Percentiles rank a stretch among this genome's conserved stretches.
These are phyloP conservation scores for Hyphopichia fennica DNA, from an alignment of 1,139 yeast species.

Conservation along the genomic window DNA sequence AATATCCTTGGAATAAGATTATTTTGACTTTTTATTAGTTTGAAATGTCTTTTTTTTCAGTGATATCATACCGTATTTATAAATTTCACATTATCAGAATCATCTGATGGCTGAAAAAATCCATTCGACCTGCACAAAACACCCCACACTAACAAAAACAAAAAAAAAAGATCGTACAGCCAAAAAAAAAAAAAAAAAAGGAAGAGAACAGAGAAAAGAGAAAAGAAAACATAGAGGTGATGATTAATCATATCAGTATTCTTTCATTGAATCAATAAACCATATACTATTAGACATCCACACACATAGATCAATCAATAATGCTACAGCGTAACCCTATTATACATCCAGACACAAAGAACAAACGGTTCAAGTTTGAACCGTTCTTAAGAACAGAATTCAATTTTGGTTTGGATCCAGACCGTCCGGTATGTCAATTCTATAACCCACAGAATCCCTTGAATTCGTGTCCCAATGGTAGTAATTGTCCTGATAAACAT, in stretches of 20 bases:
- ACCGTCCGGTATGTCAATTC: slow-evolving; percentile 83
- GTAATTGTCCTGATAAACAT: slow-evolving; percentile 84
- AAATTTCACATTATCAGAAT: too few relatives aligned
- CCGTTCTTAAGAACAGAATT: slow-evolving; percentile 78
- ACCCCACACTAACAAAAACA: not conserved
- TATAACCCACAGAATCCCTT: slow-evolving; percentile 56
- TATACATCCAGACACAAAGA: slow-evolving; percentile 44
- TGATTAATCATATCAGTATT: not conserved
- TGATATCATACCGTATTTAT: too few relatives aligned
- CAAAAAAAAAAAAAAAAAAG: not conserved
- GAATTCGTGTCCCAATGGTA: slow-evolving; percentile 82
- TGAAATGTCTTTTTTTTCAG: too few relatives aligned
- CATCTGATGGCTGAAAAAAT: slow-evolving; percentile 1
- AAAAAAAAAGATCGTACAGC: not conserved
- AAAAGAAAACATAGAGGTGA: not conserved
- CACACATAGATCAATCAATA: not conserved
- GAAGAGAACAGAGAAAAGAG: not conserved
- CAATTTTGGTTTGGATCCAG: slow-evolving; percentile 84
- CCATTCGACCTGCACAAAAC: not conserved
- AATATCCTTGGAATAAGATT: too few relatives aligned
- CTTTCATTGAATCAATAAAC: not conserved
- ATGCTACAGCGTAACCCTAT: slow-evolving; percentile 40
- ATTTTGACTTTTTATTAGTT: too few relatives aligned
- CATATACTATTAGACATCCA: too few relatives aligned
- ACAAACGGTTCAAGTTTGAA: slow-evolving; percentile 71